phyloP scores from a whole-genome alignment of 225 moss, liverwort and hornwort genomes.

The Polytrichum formosum region DNA sequence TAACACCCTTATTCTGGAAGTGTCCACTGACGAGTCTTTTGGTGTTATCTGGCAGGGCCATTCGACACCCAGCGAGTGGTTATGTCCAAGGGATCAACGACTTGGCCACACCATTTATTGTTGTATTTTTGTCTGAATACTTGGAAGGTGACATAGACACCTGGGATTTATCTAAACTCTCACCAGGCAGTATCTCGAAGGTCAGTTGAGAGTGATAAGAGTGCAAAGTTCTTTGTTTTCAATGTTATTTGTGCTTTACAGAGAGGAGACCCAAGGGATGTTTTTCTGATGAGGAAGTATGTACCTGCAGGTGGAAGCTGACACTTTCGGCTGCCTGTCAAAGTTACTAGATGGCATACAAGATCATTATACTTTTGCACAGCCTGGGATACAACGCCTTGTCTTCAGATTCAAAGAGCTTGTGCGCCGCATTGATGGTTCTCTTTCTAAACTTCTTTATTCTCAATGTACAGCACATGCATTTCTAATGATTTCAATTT shows the following conservation, averaged over 20 bases:
- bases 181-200: conserved; percentile 66
- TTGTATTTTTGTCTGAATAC: conserved; percentile 95
- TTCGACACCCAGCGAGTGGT: conserved; percentile 98
- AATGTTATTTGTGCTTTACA: not conserved
- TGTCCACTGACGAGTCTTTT: not conserved
- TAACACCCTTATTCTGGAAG: too few relatives aligned
- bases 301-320: conserved; percentile 68
- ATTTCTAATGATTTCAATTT: too few relatives aligned
- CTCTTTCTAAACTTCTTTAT: conserved; percentile 6
- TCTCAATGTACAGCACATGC: too few relatives aligned
- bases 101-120: conserved; percentile 87
- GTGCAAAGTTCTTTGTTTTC: not conserved
- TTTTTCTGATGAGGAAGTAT: not conserved
- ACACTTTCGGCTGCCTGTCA: conserved; percentile 92
- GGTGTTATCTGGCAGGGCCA: conserved; percentile 66
- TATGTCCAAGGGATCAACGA: conserved; percentile 99
- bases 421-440: conserved; percentile 98
- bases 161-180: conserved; percentile 78
- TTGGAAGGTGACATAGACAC: conserved; percentile 86
- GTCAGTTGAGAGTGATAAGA: conserved; percentile 28
- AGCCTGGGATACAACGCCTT: conserved; percentile 98
- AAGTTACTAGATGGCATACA: conserved; percentile 97
- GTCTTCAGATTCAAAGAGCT: conserved; percentile 99
- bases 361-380: conserved; percentile 99
- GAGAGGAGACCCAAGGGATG: not conserved